Base-by-base conservation (phyloP, 257 asterid species). In the Plantago elongata region DNA sequence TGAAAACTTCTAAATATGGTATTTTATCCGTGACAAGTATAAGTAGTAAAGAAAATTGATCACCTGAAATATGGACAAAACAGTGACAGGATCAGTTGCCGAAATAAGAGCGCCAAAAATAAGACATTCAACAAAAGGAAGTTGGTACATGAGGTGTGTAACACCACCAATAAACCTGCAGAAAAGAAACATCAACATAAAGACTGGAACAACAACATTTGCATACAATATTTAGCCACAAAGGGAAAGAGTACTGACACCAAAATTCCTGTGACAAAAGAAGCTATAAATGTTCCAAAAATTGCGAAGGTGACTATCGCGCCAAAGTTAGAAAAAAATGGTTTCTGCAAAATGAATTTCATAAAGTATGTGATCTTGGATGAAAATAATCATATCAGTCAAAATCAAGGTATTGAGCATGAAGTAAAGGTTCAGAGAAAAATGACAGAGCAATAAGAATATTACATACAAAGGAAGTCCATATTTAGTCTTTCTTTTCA, bases 31-130 rank as follows among this genome's bases (percentile, higher is more conserved):
- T 6, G 40, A 34, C 5, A 34, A 34, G 5, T 34, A 34, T 6
- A 34, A 34, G n/a, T 34, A 34, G 40, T 34, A 34, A 34, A 34
- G 40, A 61, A 69, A 58, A 27, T 63, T 56, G 59, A 56, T 73
- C 67, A 93, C 97, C 96, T 93, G 97, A 79, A 93, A 93, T 77
- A 93, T 93, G 64, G 99, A 93, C 71, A 93, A 77, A 69, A 93
- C 99, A 18, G 97, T 93, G 75, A 89, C 99, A 69, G 97, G 99
- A 74, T 93, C 96, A 7, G 96, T 93, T 51, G 97, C 97, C 9
- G 97, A 93, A 80, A 93, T 93, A 61, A 93, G 95, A 66, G 99
- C 96, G 66, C 99, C 97, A 77, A 93, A 93, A 96, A 93, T 93
- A 78, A 93, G 81, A 70, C 99, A 93, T 71, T 93, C 99, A 62